Evolutionary conservation across 1,284 basidiomycete genomes (phyloP).

Genomic region (Ganoderma meredithae): DNA sequence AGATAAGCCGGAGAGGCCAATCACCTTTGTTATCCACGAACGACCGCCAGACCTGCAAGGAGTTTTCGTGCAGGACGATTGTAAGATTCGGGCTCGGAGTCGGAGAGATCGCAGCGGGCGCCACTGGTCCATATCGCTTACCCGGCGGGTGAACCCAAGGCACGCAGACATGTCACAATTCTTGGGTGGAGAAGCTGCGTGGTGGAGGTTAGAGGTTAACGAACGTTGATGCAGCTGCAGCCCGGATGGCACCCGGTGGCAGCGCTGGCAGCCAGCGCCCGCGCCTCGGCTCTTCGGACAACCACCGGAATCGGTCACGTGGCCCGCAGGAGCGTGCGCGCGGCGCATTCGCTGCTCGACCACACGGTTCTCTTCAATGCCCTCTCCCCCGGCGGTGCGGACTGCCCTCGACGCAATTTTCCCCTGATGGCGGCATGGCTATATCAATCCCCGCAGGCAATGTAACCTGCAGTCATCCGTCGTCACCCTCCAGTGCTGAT

Average conservation of each 20-base stretch:
- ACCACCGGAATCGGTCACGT: conserved; percentile 4
- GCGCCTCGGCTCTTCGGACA: neutral
- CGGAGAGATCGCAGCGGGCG: neutral
- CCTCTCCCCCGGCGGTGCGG: too few relatives aligned
- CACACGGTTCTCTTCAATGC: neutral
- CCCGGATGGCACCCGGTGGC: too few relatives aligned
- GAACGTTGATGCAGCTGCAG: neutral
- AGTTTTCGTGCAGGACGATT: neutral
- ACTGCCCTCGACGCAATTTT: neutral
- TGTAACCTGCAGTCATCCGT: neutral
- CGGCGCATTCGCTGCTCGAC: neutral
- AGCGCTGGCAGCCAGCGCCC: neutral
- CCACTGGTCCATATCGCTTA: conserved; percentile 16
- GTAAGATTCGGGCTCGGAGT: conserved; percentile 4
- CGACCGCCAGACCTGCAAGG: conserved; percentile 76
- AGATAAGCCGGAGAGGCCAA: neutral
- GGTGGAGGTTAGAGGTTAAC: neutral
- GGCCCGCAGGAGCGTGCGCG: neutral
- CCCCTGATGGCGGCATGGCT: neutral
- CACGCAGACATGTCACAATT: conserved; percentile 31
- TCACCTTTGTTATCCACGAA: conserved; percentile 78
- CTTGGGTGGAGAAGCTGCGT: neutral
- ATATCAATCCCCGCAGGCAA: neutral
- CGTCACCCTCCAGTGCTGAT: neutral
- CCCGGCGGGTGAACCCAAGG: conserved; percentile 33